Conservation (phyloP, 1,284 basidiomycete species). For the Cystobasidiaceae sp. region DNA sequence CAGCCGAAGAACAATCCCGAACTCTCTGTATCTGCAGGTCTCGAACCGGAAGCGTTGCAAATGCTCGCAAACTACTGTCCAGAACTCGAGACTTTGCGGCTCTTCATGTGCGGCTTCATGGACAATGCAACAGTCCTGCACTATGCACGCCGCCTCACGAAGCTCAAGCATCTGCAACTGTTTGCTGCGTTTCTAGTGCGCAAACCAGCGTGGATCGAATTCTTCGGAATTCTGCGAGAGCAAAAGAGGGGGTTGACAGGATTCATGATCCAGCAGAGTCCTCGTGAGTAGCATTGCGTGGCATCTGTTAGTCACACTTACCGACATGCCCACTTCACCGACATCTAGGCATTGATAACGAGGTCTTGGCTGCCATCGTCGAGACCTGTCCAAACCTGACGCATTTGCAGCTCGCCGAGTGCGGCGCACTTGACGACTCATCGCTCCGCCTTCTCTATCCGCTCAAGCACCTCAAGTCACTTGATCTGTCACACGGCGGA, state of each 20-base stretch:
- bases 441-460: slow-evolving; percentile 58
- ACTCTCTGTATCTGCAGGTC: slow-evolving; percentile 51
- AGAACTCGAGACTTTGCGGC: slow-evolving; percentile 65
- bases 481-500: slow-evolving; percentile 56
- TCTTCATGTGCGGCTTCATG: slow-evolving; percentile 84
- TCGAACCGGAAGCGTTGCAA: slow-evolving; percentile 61
- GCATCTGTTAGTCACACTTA: too few relatives aligned
- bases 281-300: slow-evolving; percentile 37
- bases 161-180: slow-evolving; percentile 69
- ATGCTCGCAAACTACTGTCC: slow-evolving; percentile 73
- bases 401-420: slow-evolving; percentile 70
- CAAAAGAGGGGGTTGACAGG: slow-evolving; percentile 56
- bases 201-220: slow-evolving; percentile 65
- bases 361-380: slow-evolving; percentile 63
- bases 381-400: slow-evolving; percentile 59
- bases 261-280: slow-evolving; percentile 58
- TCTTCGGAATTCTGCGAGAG: slow-evolving; percentile 58
- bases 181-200: slow-evolving; percentile 85
- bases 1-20: background rate
- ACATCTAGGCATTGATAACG: slow-evolving; percentile 62
- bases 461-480: slow-evolving; percentile 53
- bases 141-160: slow-evolving; percentile 62
- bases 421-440: slow-evolving; percentile 64
- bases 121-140: slow-evolving; percentile 61
- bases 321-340: too few relatives aligned